These are phyloP conservation scores for Monilinia vaccinii-corymbosi DNA, from an alignment of 2,329 filamentous ascomycete species.

Conservation along the genomic window DNA sequence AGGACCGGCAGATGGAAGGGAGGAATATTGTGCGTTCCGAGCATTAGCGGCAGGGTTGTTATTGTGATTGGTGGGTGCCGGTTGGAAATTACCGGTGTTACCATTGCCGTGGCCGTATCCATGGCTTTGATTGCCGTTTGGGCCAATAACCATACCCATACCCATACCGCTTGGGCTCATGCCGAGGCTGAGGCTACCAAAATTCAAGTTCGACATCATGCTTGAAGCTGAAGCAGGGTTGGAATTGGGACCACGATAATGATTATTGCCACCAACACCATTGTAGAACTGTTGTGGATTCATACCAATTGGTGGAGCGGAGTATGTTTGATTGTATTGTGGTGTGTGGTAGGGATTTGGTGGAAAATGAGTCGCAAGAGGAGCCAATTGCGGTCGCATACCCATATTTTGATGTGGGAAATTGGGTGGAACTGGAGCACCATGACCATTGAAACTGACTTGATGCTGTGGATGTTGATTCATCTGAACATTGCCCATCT, in stretches of 20 bases:
- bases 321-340: background rate
- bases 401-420: conserved; percentile 1
- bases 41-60: background rate
- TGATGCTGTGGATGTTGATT: background rate
- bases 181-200: background rate
- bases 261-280: background rate
- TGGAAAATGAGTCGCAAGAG: background rate
- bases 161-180: background rate
- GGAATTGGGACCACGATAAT: background rate
- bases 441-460: background rate
- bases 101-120: background rate
- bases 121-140: background rate
- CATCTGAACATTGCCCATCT: background rate
- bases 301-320: background rate
- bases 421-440: background rate
- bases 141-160: background rate
- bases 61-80: background rate
- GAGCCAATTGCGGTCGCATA: conserved; percentile 1
- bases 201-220: background rate
- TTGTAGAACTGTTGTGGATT: background rate
- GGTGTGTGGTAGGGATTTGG: background rate
- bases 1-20: background rate
- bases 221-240: background rate
- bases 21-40: background rate
- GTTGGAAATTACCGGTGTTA: background rate